Evolutionary conservation across 768 basidiomycete genomes (phyloP).

Genomic region (Lactarius quietus): DNA sequence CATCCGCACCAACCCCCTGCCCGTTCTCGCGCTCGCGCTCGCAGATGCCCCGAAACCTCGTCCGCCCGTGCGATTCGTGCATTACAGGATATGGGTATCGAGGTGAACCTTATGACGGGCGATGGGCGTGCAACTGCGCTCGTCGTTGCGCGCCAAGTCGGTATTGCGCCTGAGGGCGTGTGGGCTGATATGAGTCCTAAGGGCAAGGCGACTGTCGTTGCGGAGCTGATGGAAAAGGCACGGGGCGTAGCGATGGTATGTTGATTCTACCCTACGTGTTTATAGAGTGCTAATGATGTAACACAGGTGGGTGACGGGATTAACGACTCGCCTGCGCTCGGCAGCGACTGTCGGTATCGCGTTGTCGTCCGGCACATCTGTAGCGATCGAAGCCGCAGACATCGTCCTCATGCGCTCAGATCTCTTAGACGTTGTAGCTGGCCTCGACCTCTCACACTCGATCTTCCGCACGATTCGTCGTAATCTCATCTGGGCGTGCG

Average conservation of each 20-base stretch:
- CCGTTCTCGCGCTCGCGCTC: constrained; percentile 78
- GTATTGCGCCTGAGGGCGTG: constrained; percentile 77
- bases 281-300: not conserved
- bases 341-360: constrained; percentile 97
- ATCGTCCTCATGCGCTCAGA: constrained; percentile 98
- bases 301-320: constrained; percentile 94
- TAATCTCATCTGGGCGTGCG: constrained; percentile 94
- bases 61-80: constrained; percentile 80
- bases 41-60: constrained; percentile 84
- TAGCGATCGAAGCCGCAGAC: constrained; percentile 97
- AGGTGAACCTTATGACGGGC: constrained; percentile 92
- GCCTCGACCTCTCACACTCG: constrained; percentile 80
- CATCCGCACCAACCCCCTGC: constrained; percentile 46
- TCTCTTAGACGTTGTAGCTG: constrained; percentile 95
- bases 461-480: constrained; percentile 91
- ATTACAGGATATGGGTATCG: constrained; percentile 84
- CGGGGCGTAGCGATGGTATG: constrained; percentile 88
- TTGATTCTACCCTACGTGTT: constrained; percentile 2
- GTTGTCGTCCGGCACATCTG: constrained; percentile 91
- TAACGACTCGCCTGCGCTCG: constrained; percentile 97
- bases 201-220: constrained; percentile 85
- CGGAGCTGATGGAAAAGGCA: constrained; percentile 73
- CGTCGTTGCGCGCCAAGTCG: constrained; percentile 87
- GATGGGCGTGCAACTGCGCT: constrained; percentile 82
- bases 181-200: constrained; percentile 94